Percentiles rank a stretch among this genome's conserved stretches.
Evolutionary conservation across 768 basidiomycete species (phyloP).

Genomic region (Pisolithus orientalis): DNA sequence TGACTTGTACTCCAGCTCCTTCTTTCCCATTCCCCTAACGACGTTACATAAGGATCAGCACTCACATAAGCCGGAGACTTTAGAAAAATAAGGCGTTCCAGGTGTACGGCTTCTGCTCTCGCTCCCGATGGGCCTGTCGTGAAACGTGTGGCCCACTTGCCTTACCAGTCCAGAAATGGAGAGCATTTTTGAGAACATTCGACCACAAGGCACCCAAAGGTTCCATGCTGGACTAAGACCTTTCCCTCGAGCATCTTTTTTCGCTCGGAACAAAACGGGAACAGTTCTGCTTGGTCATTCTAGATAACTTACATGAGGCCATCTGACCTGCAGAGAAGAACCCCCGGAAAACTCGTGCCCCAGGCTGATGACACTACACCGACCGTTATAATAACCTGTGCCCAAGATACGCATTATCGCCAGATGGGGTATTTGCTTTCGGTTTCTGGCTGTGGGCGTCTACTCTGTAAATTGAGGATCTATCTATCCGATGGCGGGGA

Average conservation of each 20-base stretch:
- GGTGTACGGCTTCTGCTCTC: not conserved
- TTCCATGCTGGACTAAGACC: not conserved
- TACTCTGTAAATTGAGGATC: conserved; percentile 13
- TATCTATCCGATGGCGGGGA: conserved; percentile 20
- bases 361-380: conserved; percentile 5
- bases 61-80: not conserved
- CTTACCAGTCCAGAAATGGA: not conserved
- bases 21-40: not conserved
- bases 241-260: not conserved
- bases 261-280: conserved; percentile 1
- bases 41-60: conserved; percentile 5
- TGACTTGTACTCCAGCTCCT: not conserved
- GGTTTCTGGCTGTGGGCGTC: not conserved
- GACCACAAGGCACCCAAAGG: not conserved
- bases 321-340: conserved; percentile 6
- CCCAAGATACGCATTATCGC: conserved; percentile 18
- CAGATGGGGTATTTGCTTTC: not conserved
- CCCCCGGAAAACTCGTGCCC: conserved; percentile 11
- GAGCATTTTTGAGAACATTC: not conserved
- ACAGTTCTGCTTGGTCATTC: not conserved
- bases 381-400: not conserved
- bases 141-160: not conserved
- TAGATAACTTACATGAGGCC: conserved; percentile 1
- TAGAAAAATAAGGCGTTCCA: not conserved
- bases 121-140: not conserved